These are phyloP conservation scores for Hebeloma cylindrosporum DNA, from an alignment of 768 basidiomycete species.

Conservation along the genomic window DNA sequence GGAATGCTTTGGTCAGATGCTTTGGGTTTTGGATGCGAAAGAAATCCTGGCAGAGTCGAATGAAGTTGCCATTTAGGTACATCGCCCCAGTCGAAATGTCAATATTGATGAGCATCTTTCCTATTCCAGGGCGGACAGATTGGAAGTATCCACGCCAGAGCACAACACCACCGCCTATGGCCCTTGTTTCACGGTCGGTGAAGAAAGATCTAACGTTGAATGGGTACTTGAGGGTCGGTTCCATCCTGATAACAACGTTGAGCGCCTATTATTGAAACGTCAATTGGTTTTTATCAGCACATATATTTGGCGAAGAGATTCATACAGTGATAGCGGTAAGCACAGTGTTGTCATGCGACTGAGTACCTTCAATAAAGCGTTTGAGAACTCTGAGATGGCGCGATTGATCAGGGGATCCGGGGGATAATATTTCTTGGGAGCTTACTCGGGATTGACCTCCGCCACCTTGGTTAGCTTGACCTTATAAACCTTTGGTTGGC, in stretches of 20 bases:
- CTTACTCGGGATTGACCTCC: conserved; percentile 37
- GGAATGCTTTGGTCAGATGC: conserved; percentile 34
- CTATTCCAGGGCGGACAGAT: conserved; percentile 68
- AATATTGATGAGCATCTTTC: conserved; percentile 70
- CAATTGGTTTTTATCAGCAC: neutral
- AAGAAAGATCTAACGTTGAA: conserved; percentile 82
- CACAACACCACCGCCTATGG: conserved; percentile 62
- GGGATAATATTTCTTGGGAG: neutral
- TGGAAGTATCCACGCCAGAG: conserved; percentile 86
- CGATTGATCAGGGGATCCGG: neutral
- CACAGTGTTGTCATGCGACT: conserved; percentile 67
- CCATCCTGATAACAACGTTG: conserved; percentile 82
- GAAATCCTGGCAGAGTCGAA: conserved; percentile 59
- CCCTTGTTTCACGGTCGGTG: conserved; percentile 54
- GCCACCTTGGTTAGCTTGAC: conserved; percentile 61
- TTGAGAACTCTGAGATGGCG: conserved; percentile 49
- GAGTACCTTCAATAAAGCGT: conserved; percentile 61
- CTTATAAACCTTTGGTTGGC: conserved; percentile 65
- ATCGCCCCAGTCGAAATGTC: conserved; percentile 81
- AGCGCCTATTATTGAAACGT: conserved; percentile 47
- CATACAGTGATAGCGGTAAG: conserved; percentile 62
- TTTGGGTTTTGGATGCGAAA: conserved; percentile 33
- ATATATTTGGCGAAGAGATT: conserved; percentile 2
- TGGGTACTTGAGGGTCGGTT: conserved; percentile 66
- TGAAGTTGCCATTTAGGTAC: conserved; percentile 65